Base-by-base conservation (phyloP, 345 rosid species). In the Crucihimalaya himalaica region DNA sequence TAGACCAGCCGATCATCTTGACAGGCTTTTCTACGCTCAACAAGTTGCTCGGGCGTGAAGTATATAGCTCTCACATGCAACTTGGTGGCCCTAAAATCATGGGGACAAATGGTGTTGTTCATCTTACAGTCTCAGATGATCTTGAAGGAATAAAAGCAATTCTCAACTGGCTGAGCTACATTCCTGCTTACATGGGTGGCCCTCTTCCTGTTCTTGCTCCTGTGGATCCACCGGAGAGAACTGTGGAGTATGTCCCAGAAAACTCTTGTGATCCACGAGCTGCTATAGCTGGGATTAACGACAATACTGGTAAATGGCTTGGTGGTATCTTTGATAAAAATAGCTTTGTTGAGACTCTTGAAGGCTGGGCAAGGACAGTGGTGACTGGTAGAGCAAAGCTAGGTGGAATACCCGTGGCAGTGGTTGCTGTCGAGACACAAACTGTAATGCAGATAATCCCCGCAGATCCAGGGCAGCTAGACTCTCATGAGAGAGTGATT, bases 371-470 rank as follows among this genome's bases (percentile, higher is more conserved):
- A 19, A 87, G 99, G 83, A 95, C 99, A 2, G 99, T 92, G 66
- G 98, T 95, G 58, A 95, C 98, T n/a, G 99, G 99, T 80, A 85
- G 99, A 86, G 99, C 99, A 37, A 95, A 86, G 76, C 98, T 95
- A 5, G 99, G 98, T 71, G 99, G 99, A 62, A 95, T 95, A 43
- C 99, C 99, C 9, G 93, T 92, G 6, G 99, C 98, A 72, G 88
- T 95, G 53, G 93, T 95, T 63, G 98, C 99, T 14, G 99, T 95
- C 29, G 99, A 95, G 88, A 95, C 99, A 27, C 99, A 92, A 72
- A 92, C 99, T 0, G 97, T 90, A 54, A 95, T 89, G 98, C 98
- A 95, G 80, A 88, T 95, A 65, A 92, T 95, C 74, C 99, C 99
- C 48, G 98, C 99, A 29, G 99, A 95, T 78, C 99, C 99, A 8